phyloP scores from a whole-genome alignment of 139 green algal genomes.

The Spirogloea muscicola region DNA sequence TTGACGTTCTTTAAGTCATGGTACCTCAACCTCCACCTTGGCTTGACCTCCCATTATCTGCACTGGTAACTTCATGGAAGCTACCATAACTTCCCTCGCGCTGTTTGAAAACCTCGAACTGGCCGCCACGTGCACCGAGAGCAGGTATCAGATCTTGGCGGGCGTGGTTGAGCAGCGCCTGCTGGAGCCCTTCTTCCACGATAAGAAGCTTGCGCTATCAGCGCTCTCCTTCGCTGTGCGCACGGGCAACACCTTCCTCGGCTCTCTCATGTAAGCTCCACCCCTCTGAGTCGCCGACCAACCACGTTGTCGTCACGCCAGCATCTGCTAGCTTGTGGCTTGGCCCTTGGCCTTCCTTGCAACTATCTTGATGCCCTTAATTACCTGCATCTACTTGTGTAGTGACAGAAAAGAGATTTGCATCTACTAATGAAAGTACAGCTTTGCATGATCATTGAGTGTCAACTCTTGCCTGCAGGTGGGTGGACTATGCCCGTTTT shows the following conservation, averaged over 20 bases:
- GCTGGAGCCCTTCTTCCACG: constrained; percentile 68
- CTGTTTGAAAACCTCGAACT: too few species aligned
- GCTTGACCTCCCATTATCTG: too few species aligned
- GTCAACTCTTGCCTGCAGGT: constrained; percentile 23
- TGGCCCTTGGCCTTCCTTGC: background rate
- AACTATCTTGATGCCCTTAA: background rate
- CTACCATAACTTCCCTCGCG: too few species aligned
- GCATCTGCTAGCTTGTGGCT: background rate
- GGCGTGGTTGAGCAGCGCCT: constrained; percentile 90
- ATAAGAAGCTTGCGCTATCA: constrained; percentile 67
- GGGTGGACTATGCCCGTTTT: constrained; percentile 43
- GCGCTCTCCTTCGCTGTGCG: constrained; percentile 63
- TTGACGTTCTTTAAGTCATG: too few species aligned
- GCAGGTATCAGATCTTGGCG: constrained; percentile 74
- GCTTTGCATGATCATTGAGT: constrained; percentile 11
- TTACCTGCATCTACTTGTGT: background rate
- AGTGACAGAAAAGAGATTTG: background rate
- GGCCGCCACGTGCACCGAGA: too few species aligned
- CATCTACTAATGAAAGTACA: constrained; percentile 7
- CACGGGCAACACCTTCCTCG: constrained; percentile 84
- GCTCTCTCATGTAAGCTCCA: constrained; percentile 83
- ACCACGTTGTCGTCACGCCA: background rate
- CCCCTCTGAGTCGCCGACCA: background rate
- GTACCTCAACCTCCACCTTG: too few species aligned
- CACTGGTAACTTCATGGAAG: too few species aligned